Evolutionary conservation across 2,329 filamentous ascomycete genomes (phyloP), one percentile per base, ranked within the genome.

Genomic region (Chaetomium olivaceum): DNA sequence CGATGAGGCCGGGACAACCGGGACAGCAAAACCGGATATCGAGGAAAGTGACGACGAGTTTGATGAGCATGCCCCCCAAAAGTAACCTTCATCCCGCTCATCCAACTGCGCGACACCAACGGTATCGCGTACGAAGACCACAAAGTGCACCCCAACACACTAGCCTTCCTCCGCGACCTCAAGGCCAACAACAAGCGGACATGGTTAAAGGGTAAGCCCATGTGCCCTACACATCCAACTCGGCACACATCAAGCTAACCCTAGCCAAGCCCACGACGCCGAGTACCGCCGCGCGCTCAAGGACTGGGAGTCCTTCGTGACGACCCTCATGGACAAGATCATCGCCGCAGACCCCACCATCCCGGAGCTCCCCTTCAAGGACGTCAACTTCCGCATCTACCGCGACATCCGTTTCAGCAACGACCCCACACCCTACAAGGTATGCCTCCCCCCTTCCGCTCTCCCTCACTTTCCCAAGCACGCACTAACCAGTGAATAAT

Each of bases 351-450:
- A 97, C 75, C 87, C 90, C 63, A 96, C 92, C 0, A 87, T 97
- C 51, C 93, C 93, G 0, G 92, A 97, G 72, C 80, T 97, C 25
- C 93, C 93, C 1, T 81, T 89, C 62, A 95, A 96, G 76, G 93
- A 97, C 74, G 81, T 96, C 71, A 87, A 92, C 57, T 96, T 94
- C 76, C 89, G 93, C 67, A 95, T 97, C 66, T 92, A 96, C 77
- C 84, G 93, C 71, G 93, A 97, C 72, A 85, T 95, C 52, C 87
- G 93, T 63, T 97, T 96, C 78, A 91, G 85, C 73, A 90, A 91
- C 71, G 89, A 96, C 73, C 90, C 86, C 23, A 95, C 92, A 2
- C 93, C 93, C 0, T 97, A 96, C 81, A 96, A 96, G 84, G 91
- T 91, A 79, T 59, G 62, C 29, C 58, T 29, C 27, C 62, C 36